Evolutionary conservation across 2,329 filamentous ascomycete species (phyloP).

Genomic region (Colletotrichum endophyticum): DNA sequence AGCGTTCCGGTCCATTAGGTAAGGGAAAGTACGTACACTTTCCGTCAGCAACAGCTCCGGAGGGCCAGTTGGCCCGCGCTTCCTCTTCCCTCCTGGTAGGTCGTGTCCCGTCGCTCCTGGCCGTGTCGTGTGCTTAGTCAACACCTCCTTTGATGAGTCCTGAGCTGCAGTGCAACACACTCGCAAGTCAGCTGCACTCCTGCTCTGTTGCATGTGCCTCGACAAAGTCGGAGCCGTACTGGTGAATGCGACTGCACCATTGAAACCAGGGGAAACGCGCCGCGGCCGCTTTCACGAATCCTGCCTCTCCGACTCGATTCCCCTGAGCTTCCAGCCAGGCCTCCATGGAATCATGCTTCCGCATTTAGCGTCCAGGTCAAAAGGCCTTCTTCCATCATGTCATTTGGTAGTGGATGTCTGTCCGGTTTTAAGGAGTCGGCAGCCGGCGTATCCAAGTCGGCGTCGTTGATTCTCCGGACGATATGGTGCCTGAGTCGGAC

Average conservation of each 20-base stretch:
- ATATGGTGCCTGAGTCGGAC: neutral
- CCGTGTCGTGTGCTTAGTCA: neutral
- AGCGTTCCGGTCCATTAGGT: neutral
- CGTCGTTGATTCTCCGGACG: neutral
- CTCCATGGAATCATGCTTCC: neutral
- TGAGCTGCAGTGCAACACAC: neutral
- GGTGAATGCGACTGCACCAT: neutral
- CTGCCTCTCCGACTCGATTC: neutral
- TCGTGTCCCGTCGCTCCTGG: too few relatives aligned
- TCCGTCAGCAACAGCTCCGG: neutral
- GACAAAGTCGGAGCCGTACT: neutral
- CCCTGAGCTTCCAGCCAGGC: neutral
- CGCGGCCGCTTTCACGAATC: neutral
- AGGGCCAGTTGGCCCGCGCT: neutral
- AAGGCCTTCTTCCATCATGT: neutral
- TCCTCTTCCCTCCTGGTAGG: neutral
- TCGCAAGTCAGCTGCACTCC: neutral
- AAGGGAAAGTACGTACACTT: neutral
- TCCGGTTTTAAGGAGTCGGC: neutral
- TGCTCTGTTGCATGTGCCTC: slow-evolving; percentile 1
- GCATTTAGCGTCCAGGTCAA: neutral
- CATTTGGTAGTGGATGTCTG: neutral
- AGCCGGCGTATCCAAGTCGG: neutral
- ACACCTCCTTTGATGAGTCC: neutral
- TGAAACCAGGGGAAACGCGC: slow-evolving; percentile 8